These are phyloP conservation scores for Infundibulicybe gibba DNA, from an alignment of 768 basidiomycete genomes.

Conservation along the genomic window DNA sequence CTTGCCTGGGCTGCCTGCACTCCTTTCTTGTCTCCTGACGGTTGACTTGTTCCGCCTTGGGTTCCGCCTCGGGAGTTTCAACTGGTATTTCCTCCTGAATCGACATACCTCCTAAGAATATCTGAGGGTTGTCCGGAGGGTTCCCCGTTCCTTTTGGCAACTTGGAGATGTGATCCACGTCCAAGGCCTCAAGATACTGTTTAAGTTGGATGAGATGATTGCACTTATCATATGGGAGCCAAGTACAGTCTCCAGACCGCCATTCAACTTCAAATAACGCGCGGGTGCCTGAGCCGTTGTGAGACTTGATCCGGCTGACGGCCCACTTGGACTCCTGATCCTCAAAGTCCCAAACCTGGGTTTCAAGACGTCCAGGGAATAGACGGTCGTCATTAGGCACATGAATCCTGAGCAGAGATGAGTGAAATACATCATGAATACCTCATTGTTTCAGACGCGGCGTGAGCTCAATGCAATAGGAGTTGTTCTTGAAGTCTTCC, in stretches of 20 bases:
- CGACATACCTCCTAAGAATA: neutral
- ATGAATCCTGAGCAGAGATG: slow-evolving; percentile 19
- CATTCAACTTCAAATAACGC: slow-evolving; percentile 27
- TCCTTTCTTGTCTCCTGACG: too few relatives aligned
- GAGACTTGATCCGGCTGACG: slow-evolving; percentile 17
- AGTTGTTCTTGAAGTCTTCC: too few relatives aligned
- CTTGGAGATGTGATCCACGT: neutral
- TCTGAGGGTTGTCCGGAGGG: neutral
- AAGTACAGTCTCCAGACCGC: slow-evolving; percentile 28
- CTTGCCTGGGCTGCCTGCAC: too few relatives aligned
- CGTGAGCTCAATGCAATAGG: too few relatives aligned
- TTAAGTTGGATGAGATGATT: neutral
- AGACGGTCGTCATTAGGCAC: slow-evolving; percentile 17
- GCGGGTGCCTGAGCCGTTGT: slow-evolving; percentile 16
- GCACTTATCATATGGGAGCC: slow-evolving; percentile 23
- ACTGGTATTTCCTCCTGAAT: too few relatives aligned
- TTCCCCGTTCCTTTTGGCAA: neutral
- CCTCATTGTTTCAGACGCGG: too few relatives aligned
- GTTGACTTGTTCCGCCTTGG: too few relatives aligned
- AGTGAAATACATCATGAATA: too few relatives aligned
- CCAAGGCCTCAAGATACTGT: neutral
- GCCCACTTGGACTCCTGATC: slow-evolving; percentile 12
- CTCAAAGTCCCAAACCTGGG: slow-evolving; percentile 11
- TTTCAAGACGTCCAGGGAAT: slow-evolving; percentile 21
- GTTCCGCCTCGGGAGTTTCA: too few relatives aligned